Conservation (phyloP, 371 early-diverging fungal species). For the Apophysomyces ossiformis region DNA sequence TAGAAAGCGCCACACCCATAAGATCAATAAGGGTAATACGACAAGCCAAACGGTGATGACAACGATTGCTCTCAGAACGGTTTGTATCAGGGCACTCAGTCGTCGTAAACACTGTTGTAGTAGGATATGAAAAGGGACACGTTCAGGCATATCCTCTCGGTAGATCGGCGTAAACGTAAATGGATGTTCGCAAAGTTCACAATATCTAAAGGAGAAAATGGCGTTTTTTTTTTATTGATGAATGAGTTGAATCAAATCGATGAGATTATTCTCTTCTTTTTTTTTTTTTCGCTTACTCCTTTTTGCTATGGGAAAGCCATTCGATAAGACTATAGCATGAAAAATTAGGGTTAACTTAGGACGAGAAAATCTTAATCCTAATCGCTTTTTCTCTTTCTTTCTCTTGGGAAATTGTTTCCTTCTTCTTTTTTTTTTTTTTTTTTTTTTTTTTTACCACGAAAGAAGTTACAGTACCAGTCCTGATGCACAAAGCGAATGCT, state of each 20-base stretch:
- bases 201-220: slow-evolving; percentile 55
- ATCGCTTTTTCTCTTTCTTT: neutral
- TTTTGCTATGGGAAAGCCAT: slow-evolving; percentile 85
- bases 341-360: neutral
- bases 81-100: slow-evolving; percentile 31
- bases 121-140: slow-evolving; percentile 61
- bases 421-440: neutral
- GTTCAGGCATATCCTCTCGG: slow-evolving; percentile 70
- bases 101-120: slow-evolving; percentile 54
- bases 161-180: slow-evolving; percentile 85
- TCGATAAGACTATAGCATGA: slow-evolving; percentile 64
- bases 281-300: slow-evolving; percentile 72
- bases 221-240: too few species aligned
- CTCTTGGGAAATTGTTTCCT: too few species aligned
- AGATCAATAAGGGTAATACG: slow-evolving; percentile 76
- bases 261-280: slow-evolving; percentile 31
- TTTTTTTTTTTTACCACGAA: neutral
- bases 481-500: slow-evolving; percentile 80
- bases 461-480: slow-evolving; percentile 45
- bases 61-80: slow-evolving; percentile 44
- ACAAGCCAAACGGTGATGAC: slow-evolving; percentile 78
- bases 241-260: neutral
- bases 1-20: slow-evolving; percentile 80
- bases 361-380: neutral
- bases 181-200: slow-evolving; percentile 86